Base-by-base conservation (phyloP, 2,329 filamentous ascomycete genomes). In the Aspergillus awamori region DNA sequence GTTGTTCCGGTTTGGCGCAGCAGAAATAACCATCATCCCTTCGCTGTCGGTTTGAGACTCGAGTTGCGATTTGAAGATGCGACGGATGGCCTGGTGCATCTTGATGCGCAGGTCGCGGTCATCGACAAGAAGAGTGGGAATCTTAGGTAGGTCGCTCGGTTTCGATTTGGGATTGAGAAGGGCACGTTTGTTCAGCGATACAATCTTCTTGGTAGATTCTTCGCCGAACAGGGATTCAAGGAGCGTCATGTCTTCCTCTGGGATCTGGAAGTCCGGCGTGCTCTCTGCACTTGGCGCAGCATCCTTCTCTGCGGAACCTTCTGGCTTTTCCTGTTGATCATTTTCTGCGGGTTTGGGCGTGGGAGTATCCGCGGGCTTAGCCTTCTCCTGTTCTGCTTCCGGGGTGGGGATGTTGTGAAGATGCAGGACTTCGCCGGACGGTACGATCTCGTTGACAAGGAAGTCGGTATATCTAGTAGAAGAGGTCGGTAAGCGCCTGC, bases 391-490 rank as follows among this genome's bases (percentile, higher is more conserved):
- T 28, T 62, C 57, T 8, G 58, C 62, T 13, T 62, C 52, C 0
- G 76, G 75, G 7, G 70, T 70, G 17, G 69, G 67, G 15, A 84
- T 76, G 57, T 81, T 84, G 60, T 77, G 82, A 53, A 97, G 80
- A 75, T 94, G 92, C 56, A 95, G 76, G 13, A 96, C 91, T 57
- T 87, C 78, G 15, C 93, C 93, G 70, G 89, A 86, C 30, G 88
- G 87, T 20, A 85, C 80, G 64, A 97, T 94, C 76, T 97, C 93
- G 72, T 96, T 93, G 69, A 97, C 93, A 68, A 95, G 82, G 70
- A 97, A 97, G 75, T 97, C 93, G 4, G 93, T 94, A 76, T 93
- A 97, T 67, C 92, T 87, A 59, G 20, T 58, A 22, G 58, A 43
- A 65, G 57, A 26, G 8, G 33, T 49, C 26, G 61, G 38, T 36